phyloP scores from a whole-genome alignment of 495 filamentous ascomycete genomes.

The Aspergillus ostianus region DNA sequence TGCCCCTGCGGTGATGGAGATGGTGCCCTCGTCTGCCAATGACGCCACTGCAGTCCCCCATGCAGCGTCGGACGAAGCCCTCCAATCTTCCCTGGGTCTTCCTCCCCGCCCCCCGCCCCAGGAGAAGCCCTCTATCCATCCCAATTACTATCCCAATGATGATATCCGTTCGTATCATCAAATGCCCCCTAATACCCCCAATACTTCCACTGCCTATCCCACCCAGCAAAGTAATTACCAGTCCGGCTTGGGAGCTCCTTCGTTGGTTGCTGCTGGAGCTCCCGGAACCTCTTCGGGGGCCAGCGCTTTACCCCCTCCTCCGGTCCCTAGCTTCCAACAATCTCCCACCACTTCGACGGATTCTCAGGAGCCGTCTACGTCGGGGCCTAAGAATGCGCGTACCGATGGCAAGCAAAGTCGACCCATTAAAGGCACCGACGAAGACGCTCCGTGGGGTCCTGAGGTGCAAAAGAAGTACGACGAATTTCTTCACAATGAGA shows the following conservation, averaged over 20 bases:
- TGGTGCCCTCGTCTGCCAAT: constrained; percentile 18
- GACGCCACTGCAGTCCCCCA: constrained; percentile 30
- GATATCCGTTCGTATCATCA: constrained; percentile 60
- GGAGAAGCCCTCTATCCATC: constrained; percentile 56
- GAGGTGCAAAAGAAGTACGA: constrained; percentile 76
- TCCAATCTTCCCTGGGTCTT: constrained; percentile 40
- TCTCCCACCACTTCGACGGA: constrained; percentile 33
- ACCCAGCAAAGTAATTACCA: constrained; percentile 47
- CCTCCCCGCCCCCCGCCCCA: constrained; percentile 51
- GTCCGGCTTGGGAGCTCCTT: constrained; percentile 38
- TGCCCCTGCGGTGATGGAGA: constrained; percentile 31
- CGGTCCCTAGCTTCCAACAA: constrained; percentile 55
- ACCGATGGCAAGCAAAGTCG: constrained; percentile 29
- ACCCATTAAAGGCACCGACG: constrained; percentile 35
- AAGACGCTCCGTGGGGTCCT: constrained; percentile 54
- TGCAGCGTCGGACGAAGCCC: constrained; percentile 34
- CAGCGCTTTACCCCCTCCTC: constrained; percentile 59
- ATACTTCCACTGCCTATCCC: constrained; percentile 34
- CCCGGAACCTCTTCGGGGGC: constrained; percentile 54
- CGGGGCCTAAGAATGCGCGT: constrained; percentile 28
- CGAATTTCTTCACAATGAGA: constrained; percentile 75
- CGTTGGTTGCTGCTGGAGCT: constrained; percentile 47
- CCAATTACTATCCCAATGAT: constrained; percentile 54
- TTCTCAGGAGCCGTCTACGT: constrained; percentile 34
- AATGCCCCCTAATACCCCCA: constrained; percentile 34